Evolutionary conservation across 2,329 filamentous ascomycete species (phyloP), one percentile per base, ranked within the genome.

Genomic region (Ramularia endophylla): DNA sequence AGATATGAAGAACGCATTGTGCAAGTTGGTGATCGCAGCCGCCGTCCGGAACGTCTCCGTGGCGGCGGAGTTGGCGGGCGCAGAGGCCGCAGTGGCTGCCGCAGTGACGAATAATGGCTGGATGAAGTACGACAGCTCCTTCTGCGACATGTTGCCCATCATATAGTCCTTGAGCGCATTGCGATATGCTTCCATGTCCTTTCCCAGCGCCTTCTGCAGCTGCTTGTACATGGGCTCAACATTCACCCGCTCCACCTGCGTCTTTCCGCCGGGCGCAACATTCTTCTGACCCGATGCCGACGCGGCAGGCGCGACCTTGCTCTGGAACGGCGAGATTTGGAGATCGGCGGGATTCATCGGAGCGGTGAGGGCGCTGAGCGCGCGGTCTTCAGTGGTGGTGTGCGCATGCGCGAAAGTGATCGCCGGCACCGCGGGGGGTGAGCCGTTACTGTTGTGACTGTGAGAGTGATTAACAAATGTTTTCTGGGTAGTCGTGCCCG

Each of bases 191-290:
- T 67, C 64, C 77, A 77, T 82, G 50, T 74, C 67, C 43, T 80
- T 75, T 44, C 72, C 74, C 44, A 82, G 72, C 15, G 72, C 71
- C 37, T 68, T 65, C 56, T 81, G 81, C 40, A 83, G 66, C 46
- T 77, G 72, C 8, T 74, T 72, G 56, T 82, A 81, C 37, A 80
- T 66, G 18, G 77, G 75, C 57, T 82, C 79, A 38, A 80, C 63
- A 52, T 82, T 78, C 41, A 82, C 70, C 47, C 79, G 74, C 50
- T 76, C 77, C 17, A 76, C 71, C n/a, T 69, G 69, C 38, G 70
- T 69, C 41, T 53, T 59, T 30, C 70, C 27, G 15, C 43, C 40
- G 8, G 40, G 29, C 5, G 48, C 38, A 38, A 69, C 68, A 35
- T 70, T 67, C 45, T 74, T 74, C 48, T 71, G 60, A 54, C 45